phyloP scores from a whole-genome alignment of 306 rosid genomes.

The Prunus mira region DNA sequence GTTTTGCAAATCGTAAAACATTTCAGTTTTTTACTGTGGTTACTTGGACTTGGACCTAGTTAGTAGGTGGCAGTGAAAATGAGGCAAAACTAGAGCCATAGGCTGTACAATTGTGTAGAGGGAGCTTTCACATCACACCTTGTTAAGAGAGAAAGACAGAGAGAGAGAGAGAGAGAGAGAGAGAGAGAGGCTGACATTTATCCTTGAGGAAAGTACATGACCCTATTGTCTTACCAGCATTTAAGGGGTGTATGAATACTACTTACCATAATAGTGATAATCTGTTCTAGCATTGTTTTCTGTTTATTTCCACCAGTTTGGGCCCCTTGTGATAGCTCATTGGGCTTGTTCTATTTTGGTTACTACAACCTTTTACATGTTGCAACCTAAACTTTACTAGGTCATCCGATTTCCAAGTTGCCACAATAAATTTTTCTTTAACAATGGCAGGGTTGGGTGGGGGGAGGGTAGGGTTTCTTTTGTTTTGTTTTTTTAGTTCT shows the following conservation, averaged over 20 bases:
- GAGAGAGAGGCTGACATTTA: constrained; percentile 40
- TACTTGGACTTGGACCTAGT: neutral
- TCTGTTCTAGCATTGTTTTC: neutral
- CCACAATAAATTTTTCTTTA: no score
- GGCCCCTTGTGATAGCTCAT: neutral
- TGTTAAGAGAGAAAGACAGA: constrained; percentile 8
- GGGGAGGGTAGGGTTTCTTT: no score
- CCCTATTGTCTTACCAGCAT: constrained; percentile 51
- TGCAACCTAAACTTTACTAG: no score
- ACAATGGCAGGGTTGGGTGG: no score
- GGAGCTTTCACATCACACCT: constrained; percentile 49
- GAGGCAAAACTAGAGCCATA: neutral
- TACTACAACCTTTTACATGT: no score
- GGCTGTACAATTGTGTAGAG: neutral
- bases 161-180: constrained; percentile 20
- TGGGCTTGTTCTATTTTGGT: no score
- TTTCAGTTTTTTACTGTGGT: neutral
- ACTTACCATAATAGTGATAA: neutral
- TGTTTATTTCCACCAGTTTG: neutral
- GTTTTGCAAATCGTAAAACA: neutral
- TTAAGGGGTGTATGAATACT: constrained; percentile 30
- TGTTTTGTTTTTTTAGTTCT: no score
- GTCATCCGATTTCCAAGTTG: no score
- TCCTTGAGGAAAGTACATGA: constrained; percentile 55
- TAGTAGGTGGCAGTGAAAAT: constrained; percentile 8